Evolutionary conservation across 768 basidiomycete species (phyloP).

Genomic region (Pleurotus platypus): DNA sequence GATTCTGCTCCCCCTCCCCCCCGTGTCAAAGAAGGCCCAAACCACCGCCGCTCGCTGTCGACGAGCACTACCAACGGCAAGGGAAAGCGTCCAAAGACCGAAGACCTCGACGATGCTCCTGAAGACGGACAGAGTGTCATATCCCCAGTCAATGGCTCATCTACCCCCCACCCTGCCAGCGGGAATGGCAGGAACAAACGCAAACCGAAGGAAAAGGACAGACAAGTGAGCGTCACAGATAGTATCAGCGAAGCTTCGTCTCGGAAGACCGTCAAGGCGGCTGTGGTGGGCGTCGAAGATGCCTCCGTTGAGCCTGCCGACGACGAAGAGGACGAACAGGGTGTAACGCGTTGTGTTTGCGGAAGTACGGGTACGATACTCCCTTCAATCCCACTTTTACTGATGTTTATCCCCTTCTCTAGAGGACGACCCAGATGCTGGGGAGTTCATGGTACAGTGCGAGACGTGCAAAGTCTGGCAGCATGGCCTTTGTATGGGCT

Average conservation of each 20-base stretch:
- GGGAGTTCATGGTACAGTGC: conserved; percentile 97
- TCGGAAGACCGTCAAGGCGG: neutral
- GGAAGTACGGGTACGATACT: conserved; percentile 63
- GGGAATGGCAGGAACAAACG: conserved; percentile 47
- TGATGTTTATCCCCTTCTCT: conserved; percentile 27
- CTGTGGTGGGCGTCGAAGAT: conserved; percentile 22
- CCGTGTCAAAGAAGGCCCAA: conserved; percentile 38
- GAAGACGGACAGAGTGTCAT: conserved; percentile 50
- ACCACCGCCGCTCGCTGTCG: conserved; percentile 36
- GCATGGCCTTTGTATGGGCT: conserved; percentile 95
- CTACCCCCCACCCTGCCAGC: conserved; percentile 28
- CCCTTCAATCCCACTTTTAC: conserved; percentile 9
- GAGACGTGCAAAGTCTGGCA: conserved; percentile 98
- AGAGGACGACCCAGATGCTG: conserved; percentile 79
- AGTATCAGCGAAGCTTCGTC: conserved; percentile 20
- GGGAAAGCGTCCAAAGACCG: conserved; percentile 68
- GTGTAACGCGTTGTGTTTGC: conserved; percentile 83
- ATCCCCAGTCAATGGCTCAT: conserved; percentile 19
- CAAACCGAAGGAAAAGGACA: conserved; percentile 63
- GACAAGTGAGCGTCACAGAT: conserved; percentile 20
- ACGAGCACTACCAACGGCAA: conserved; percentile 35
- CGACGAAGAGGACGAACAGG: conserved; percentile 56
- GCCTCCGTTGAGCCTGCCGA: conserved; percentile 40
- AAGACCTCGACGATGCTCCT: conserved; percentile 63
- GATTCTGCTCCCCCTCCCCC: conserved; percentile 40